Evolutionary conservation across 345 rosid genomes (phyloP), one percentile per base, ranked within the genome.

Genomic region (Ceriops tagal): DNA sequence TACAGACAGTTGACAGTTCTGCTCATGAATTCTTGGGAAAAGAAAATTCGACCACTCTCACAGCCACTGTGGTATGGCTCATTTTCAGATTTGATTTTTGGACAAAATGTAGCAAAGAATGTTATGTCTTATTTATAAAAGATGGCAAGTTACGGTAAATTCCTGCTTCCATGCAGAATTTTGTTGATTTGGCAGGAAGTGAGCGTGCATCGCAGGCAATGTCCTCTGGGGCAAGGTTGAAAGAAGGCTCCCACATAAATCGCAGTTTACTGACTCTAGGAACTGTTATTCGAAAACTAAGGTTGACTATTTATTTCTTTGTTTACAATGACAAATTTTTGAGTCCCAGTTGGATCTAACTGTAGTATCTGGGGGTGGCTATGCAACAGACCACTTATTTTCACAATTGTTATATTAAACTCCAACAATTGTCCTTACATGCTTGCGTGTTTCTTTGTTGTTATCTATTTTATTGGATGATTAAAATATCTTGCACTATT

Each of bases 201-300:
- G 98, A 93, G 79, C 92, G 96, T 22, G 98, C 98, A 65, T 93
- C 97, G 49, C 98, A 93, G 80, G 76, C 97, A 62, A 77, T 88
- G 70, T 92, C 98, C 70, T 84, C 95, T 65, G 98, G 97, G 35
- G 71, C 96, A 55, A 86, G 97, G 79, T 85, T 91, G 78, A 93
- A 93, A 79, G 98, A 93, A 81, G 98, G 98, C 15, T 93, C 96
- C 76, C 97, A 93, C 81, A 93, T 93, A 65, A 93, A 93, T 73
- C 91, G 98, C 58, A 93, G 98, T 83, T 85, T 93, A 73, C 83
- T 93, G 75, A 93, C 98, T 66, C 80, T 93, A 71, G 88, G 96
- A 78, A 93, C 97, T 32, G 98, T 93, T 69, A 89, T 93, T 71
- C 96, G 98, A 71, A 93, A 93, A 80, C 96, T 93, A 61, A 93